phyloP scores from a whole-genome alignment of 1,139 yeast species.

The Saccharomycopsis hybrid region DNA sequence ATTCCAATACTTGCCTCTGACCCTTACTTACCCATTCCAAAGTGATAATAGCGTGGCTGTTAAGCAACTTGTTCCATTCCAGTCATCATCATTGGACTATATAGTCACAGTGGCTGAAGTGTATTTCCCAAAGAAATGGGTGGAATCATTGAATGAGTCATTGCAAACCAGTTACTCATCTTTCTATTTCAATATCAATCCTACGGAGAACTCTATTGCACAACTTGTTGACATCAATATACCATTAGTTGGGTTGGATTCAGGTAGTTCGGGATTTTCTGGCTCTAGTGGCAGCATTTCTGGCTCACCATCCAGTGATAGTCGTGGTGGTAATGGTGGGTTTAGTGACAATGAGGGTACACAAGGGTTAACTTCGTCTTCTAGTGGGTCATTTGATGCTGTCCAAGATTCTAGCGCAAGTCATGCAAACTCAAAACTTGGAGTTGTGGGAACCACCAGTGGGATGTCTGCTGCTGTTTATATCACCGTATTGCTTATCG shows the following conservation, averaged over 20 bases:
- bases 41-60: constrained; percentile 40
- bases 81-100: constrained; percentile 47
- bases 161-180: constrained; percentile 40
- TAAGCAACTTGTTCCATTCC: constrained; percentile 57
- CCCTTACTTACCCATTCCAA: constrained; percentile 47
- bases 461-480: constrained; percentile 28
- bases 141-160: constrained; percentile 38
- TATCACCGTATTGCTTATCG: constrained; percentile 42
- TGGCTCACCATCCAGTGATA: background rate
- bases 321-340: constrained; percentile 18
- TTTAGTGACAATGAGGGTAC: background rate
- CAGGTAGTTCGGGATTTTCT: constrained; percentile 20
- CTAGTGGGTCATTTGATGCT: constrained; percentile 13
- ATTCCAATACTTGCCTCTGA: constrained; percentile 59
- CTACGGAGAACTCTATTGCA: constrained; percentile 44
- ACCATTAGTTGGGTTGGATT: constrained; percentile 24
- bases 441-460: constrained; percentile 11
- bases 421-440: constrained; percentile 9
- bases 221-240: constrained; percentile 49
- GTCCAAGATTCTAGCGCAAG: constrained; percentile 1
- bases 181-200: constrained; percentile 45
- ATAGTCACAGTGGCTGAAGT: constrained; percentile 74
- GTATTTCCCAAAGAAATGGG: constrained; percentile 52
- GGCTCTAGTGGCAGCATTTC: constrained; percentile 1
- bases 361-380: constrained; percentile 6